phyloP scores from a whole-genome alignment of 1,284 basidiomycete species.

The Cutaneotrichosporon dermatis region DNA sequence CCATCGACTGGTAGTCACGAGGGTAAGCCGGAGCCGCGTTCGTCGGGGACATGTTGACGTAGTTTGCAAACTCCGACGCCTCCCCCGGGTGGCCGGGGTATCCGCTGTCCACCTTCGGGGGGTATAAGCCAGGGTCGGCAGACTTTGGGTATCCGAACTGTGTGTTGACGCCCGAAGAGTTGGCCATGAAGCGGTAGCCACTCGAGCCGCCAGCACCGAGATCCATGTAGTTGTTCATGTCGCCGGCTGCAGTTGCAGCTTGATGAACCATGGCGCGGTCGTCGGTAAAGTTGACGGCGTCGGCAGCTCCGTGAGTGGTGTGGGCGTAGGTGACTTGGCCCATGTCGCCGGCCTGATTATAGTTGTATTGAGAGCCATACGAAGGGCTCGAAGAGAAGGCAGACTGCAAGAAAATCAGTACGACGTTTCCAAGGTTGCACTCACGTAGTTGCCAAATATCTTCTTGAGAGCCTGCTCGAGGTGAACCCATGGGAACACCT shows the following conservation, averaged over 20 bases:
- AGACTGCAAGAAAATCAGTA: neutral
- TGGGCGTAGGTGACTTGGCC: constrained; percentile 8
- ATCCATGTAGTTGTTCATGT: constrained; percentile 5
- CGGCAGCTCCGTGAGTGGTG: constrained; percentile 4
- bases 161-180: neutral
- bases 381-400: neutral
- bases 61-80: constrained; percentile 9
- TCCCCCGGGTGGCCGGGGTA: too few relatives aligned
- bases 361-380: neutral
- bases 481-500: constrained; percentile 90
- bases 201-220: neutral
- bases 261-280: constrained; percentile 8
- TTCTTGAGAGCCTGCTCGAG: constrained; percentile 79
- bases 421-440: constrained; percentile 39
- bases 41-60: constrained; percentile 12
- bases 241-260: neutral
- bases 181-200: neutral
- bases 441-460: constrained; percentile 89
- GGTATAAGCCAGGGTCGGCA: too few relatives aligned
- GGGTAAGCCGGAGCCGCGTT: neutral
- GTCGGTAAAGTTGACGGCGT: constrained; percentile 11
- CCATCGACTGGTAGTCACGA: neutral
- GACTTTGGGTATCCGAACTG: neutral
- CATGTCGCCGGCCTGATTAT: neutral
- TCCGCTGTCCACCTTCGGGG: too few relatives aligned